Conservation (phyloP, 2,329 filamentous ascomycete genomes). For the Pyricularia grisea region DNA sequence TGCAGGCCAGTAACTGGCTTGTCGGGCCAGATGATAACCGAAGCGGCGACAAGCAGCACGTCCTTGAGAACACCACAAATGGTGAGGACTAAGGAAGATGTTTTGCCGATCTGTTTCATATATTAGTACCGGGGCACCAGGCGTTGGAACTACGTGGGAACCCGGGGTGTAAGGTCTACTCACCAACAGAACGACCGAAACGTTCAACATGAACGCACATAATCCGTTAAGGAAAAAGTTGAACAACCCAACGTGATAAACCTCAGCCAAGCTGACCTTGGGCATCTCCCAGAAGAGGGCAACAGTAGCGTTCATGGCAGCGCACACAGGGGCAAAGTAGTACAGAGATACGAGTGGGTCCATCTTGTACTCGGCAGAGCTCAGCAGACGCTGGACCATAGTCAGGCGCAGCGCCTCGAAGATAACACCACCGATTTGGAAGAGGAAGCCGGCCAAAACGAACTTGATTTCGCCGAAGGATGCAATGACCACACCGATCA, state of each 20-base stretch:
- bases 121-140: background rate
- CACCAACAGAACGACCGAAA: conserved; percentile 80
- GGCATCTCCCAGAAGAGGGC: conserved; percentile 68
- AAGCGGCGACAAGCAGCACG: conserved; percentile 70
- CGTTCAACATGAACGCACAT: conserved; percentile 73
- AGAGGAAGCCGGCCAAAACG: conserved; percentile 68
- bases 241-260: conserved; percentile 64
- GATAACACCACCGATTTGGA: conserved; percentile 67
- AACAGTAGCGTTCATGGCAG: conserved; percentile 68
- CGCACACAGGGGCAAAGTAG: conserved; percentile 82
- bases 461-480: conserved; percentile 96
- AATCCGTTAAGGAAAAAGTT: conserved; percentile 68
- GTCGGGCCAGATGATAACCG: conserved; percentile 67
- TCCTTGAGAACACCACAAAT: conserved; percentile 85
- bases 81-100: conserved; percentile 75
- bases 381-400: conserved; percentile 76
- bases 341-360: conserved; percentile 81
- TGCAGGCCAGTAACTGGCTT: conserved; percentile 67
- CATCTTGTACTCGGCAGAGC: conserved; percentile 83
- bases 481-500: conserved; percentile 87
- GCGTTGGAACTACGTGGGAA: background rate
- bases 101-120: conserved; percentile 65
- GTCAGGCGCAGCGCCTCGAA: conserved; percentile 78
- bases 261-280: conserved; percentile 56
- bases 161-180: conserved; percentile 22